Evolutionary conservation across 2,329 filamentous ascomycete species (phyloP), one percentile per base, ranked within the genome.

Genomic region (Aureobasidium zeae): DNA sequence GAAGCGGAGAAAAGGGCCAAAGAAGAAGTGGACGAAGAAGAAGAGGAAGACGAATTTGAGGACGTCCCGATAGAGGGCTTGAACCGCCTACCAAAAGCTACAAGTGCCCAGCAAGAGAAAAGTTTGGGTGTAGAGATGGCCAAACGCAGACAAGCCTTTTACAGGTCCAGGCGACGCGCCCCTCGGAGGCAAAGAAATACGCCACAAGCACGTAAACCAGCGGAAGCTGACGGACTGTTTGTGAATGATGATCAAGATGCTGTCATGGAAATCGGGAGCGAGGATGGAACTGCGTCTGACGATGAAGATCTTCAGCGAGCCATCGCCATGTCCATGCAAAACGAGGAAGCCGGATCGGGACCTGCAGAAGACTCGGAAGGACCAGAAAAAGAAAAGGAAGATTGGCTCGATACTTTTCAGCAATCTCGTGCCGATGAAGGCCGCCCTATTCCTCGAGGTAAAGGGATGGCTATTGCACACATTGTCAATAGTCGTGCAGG

Each of bases 31-130:
- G 69, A 76, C 1, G 70, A 77, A 3, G 70, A 77, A 3, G 77
- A 79, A 1, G 73, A 74, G 2, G 82, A 83, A 4, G 83, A 81
- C 4, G 84, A 86, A 8, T 95, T 95, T 54, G 88, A 95, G 59
- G 88, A 95, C 61, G 82, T 95, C 3, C 87, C 88, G 0, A 88
- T 95, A 35, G 85, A 91, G 59, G 88, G 88, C 0, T 57, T 95
- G 10, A 95, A 95, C 54, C 73, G 87, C 38, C 64, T 95, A 12
- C 86, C 87, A 0, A 89, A 81, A 8, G 16, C n/a, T 52, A 61
- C 17, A 55, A 46, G 50, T 26, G 50, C 60, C 3, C 54, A 55
- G 21, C 58, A 63, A 31, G 28, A 48, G 25, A 43, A 43, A 11
- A 43, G 29, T 4, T 15, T 43, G 5, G 39, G 39, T 16, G 11